These are phyloP conservation scores for Lachnellula arida DNA, from an alignment of 2,329 filamentous ascomycete genomes.

Conservation along the genomic window DNA sequence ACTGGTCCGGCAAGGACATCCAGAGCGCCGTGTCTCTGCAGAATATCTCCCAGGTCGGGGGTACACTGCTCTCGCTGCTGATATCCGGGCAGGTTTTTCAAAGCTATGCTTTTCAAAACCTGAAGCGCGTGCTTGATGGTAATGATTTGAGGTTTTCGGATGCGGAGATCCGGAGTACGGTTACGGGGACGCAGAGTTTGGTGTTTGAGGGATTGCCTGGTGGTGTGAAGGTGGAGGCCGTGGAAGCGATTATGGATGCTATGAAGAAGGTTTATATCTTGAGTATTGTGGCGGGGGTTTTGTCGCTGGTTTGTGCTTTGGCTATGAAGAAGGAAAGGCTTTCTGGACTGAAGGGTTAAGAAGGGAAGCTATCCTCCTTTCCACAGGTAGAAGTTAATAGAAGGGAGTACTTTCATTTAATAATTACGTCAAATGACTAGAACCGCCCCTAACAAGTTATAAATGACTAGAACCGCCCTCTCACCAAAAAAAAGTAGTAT, in stretches of 20 bases:
- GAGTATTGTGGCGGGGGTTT: constrained; percentile 26
- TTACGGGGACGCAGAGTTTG: constrained; percentile 13
- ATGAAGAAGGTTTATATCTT: constrained; percentile 28
- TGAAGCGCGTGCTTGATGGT: constrained; percentile 21
- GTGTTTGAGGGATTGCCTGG: constrained; percentile 7
- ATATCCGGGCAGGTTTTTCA: constrained; percentile 35
- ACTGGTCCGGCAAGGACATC: constrained; percentile 19
- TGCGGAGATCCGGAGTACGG: constrained; percentile 22
- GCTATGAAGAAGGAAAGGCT: constrained; percentile 28
- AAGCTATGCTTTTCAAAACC: constrained; percentile 26
- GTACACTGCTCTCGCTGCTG: constrained; percentile 30
- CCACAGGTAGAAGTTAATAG: no score
- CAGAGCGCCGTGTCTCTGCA: constrained; percentile 33
- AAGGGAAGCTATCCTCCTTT: no score
- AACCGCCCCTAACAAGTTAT: no score
- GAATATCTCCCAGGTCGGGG: constrained; percentile 32
- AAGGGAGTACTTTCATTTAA: no score
- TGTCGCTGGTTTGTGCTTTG: constrained; percentile 22
- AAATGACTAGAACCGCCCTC: no score
- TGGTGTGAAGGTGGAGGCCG: constrained; percentile 16
- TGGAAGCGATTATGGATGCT: constrained; percentile 26
- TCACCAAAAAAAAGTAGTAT: no score
- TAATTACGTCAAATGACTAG: no score
- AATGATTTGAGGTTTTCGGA: constrained; percentile 8
- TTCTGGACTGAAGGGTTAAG: neutral